Percentiles rank a stretch among this genome's conserved stretches.
phyloP scores from a whole-genome alignment of 164 flowering plant genomes.

The Vitis riparia region DNA sequence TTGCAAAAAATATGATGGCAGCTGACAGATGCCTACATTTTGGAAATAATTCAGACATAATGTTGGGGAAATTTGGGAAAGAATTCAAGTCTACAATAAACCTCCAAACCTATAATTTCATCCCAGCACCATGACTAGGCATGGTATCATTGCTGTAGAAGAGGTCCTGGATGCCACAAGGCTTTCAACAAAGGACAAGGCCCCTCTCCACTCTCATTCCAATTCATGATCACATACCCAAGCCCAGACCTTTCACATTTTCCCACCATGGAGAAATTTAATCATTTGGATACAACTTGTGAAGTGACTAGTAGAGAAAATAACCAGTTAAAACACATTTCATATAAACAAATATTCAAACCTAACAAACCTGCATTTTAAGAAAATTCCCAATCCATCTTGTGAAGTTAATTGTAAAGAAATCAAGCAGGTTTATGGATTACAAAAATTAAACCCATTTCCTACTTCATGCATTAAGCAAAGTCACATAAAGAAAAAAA shows the following conservation, averaged over 20 bases:
- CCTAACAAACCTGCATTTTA: too few species aligned
- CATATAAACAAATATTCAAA: too few species aligned
- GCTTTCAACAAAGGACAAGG: conserved; percentile 27
- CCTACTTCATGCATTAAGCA: too few species aligned
- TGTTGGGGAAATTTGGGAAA: conserved; percentile 11
- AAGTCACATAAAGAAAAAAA: background rate
- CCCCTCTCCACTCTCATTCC: conserved; percentile 19
- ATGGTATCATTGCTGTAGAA: conserved; percentile 10
- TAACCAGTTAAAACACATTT: too few species aligned
- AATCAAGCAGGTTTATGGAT: too few species aligned
- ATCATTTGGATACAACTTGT: too few species aligned
- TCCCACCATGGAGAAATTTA: background rate
- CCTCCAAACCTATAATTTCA: conserved; percentile 6
- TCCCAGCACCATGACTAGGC: conserved; percentile 10
- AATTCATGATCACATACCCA: background rate
- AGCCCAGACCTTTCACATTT: conserved; percentile 3
- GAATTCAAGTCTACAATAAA: conserved; percentile 3
- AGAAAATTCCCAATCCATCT: too few species aligned
- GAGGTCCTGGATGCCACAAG: conserved; percentile 23
- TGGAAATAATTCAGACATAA: background rate
- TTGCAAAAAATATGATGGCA: background rate
- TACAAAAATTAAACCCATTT: too few species aligned
- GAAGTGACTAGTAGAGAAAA: too few species aligned
- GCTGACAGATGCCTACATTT: background rate
- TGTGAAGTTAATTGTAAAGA: too few species aligned